Conservation (phyloP, 495 filamentous ascomycete genomes). For the Hypomontagnella monticulosa region DNA sequence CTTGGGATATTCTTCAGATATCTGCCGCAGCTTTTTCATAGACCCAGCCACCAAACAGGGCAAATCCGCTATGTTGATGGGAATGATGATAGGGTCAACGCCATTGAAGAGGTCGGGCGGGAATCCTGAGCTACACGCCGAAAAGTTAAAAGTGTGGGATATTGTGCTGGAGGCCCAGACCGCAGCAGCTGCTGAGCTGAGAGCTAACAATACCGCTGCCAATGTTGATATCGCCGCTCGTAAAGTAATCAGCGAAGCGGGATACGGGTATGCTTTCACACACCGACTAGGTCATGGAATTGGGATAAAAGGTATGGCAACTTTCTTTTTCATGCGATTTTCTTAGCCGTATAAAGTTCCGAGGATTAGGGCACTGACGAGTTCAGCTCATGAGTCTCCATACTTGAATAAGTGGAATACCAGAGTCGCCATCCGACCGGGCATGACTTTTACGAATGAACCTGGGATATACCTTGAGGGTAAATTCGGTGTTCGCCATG, state of each 20-base stretch:
- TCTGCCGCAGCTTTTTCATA: slow-evolving; percentile 65
- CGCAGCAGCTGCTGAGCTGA: slow-evolving; percentile 53
- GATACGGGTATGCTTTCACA: slow-evolving; percentile 62
- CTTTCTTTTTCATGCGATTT: slow-evolving; percentile 4
- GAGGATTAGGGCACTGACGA: slow-evolving; percentile 8
- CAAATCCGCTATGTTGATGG: not conserved
- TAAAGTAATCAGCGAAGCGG: slow-evolving; percentile 58
- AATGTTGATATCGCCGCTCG: slow-evolving; percentile 64
- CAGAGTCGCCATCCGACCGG: slow-evolving; percentile 50
- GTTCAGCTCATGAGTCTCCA: slow-evolving; percentile 62
- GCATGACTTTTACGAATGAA: slow-evolving; percentile 67
- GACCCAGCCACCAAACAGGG: slow-evolving; percentile 8
- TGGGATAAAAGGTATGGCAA: slow-evolving; percentile 62
- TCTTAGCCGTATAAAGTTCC: not conserved
- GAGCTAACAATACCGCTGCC: slow-evolving; percentile 57
- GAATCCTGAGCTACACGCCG: slow-evolving; percentile 38
- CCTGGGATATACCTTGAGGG: slow-evolving; percentile 64
- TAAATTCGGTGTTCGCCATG: slow-evolving; percentile 64
- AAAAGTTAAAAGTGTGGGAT: slow-evolving; percentile 63
- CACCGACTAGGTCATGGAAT: slow-evolving; percentile 67
- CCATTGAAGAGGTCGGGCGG: not conserved
- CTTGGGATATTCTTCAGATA: slow-evolving; percentile 67
- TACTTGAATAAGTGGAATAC: slow-evolving; percentile 66
- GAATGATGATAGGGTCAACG: not conserved
- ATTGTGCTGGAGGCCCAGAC: slow-evolving; percentile 63